These are phyloP conservation scores for Moringa oleifera DNA, from an alignment of 345 rosid genomes.

Conservation along the genomic window DNA sequence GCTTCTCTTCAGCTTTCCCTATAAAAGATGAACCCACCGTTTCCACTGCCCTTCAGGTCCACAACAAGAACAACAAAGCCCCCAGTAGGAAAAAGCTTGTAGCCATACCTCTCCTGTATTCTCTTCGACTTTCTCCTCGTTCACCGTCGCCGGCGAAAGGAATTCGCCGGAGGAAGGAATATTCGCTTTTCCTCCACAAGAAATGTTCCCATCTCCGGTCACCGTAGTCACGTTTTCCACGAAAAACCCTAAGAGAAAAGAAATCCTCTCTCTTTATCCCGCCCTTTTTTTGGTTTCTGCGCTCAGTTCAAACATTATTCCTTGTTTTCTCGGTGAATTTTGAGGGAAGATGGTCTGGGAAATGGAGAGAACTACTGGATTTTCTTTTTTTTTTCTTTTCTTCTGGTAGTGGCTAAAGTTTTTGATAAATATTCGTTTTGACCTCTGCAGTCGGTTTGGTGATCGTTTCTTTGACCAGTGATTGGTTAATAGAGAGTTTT, in stretches of 20 bases:
- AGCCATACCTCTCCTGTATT: not conserved
- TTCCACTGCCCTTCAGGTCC: conserved; percentile 21
- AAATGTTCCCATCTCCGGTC: conserved; percentile 51
- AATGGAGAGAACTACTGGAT: conserved; percentile 17
- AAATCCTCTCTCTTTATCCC: too few relatives aligned
- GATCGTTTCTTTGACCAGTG: not conserved
- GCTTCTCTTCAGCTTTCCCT: conserved; percentile 20
- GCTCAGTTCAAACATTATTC: conserved; percentile 16
- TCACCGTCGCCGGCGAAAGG: conserved; percentile 24
- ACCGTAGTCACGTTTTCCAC: conserved; percentile 70
- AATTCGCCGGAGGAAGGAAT: conserved; percentile 50
- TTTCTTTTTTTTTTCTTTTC: conserved; percentile 2
- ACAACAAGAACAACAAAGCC: conserved; percentile 10
- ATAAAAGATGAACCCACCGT: conserved; percentile 30
- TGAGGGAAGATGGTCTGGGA: conserved; percentile 23
- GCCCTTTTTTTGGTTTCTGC: not conserved
- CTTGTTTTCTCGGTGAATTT: conserved; percentile 25
- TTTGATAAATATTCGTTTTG: conserved; percentile 22
- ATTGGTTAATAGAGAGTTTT: conserved; percentile 15
- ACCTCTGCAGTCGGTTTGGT: not conserved
- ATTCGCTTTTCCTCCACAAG: conserved; percentile 28
- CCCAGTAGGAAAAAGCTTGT: not conserved
- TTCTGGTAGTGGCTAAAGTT: conserved; percentile 22
- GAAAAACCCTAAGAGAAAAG: conserved; percentile 33
- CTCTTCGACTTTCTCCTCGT: conserved; percentile 1